Evolutionary conservation across 2,329 filamentous ascomycete species (phyloP).

Genomic region (Fusarium fracticaudum): DNA sequence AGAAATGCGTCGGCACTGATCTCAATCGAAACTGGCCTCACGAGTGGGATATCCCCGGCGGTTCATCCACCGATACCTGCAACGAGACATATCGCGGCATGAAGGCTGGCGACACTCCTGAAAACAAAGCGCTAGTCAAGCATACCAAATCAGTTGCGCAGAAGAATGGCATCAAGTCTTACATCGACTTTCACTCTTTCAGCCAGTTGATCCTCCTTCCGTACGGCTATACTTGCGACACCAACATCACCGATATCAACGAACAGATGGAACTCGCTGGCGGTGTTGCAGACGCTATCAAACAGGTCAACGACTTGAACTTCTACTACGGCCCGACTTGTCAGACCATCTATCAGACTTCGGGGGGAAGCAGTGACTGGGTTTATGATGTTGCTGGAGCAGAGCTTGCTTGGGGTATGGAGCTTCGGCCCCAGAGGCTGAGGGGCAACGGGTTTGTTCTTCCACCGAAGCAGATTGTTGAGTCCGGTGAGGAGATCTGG

Average conservation of each 20-base stretch:
- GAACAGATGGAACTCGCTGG: slow-evolving; percentile 60
- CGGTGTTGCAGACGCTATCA: slow-evolving; percentile 61
- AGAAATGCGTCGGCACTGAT: slow-evolving; percentile 61
- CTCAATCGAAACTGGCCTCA: slow-evolving; percentile 70
- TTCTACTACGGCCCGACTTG: slow-evolving; percentile 64
- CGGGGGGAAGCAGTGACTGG: slow-evolving; percentile 58
- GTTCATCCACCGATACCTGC: slow-evolving; percentile 63
- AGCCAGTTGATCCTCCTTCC: slow-evolving; percentile 65
- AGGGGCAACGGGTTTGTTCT: slow-evolving; percentile 33
- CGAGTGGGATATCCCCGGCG: slow-evolving; percentile 60
- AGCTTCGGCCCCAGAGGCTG: slow-evolving; percentile 49
- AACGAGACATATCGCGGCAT: slow-evolving; percentile 58
- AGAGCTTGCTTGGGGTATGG: slow-evolving; percentile 53
- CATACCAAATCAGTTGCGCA: slow-evolving; percentile 48
- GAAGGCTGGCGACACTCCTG: slow-evolving; percentile 56
- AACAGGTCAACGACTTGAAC: slow-evolving; percentile 49
- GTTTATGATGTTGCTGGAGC: slow-evolving; percentile 54
- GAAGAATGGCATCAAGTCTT: slow-evolving; percentile 62
- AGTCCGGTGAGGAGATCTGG: slow-evolving; percentile 55
- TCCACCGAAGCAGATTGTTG: slow-evolving; percentile 48
- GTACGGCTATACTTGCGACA: slow-evolving; percentile 68
- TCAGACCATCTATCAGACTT: slow-evolving; percentile 68
- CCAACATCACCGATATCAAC: slow-evolving; percentile 55
- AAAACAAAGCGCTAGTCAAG: slow-evolving; percentile 59
- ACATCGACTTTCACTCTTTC: slow-evolving; percentile 73